These are phyloP conservation scores for Huntiella moniliformis DNA, from an alignment of 2,329 filamentous ascomycete genomes.

Conservation along the genomic window DNA sequence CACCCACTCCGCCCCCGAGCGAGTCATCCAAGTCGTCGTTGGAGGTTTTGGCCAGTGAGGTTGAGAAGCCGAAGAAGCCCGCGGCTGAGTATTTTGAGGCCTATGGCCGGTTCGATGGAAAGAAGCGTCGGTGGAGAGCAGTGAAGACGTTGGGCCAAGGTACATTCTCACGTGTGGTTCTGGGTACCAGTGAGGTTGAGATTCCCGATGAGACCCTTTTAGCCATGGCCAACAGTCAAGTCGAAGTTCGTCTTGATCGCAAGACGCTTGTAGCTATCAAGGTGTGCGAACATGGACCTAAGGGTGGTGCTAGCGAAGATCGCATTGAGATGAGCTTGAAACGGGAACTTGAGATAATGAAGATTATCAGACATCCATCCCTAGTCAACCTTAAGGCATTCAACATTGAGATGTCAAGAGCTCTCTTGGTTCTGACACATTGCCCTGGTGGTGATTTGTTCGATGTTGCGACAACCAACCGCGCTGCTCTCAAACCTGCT, in stretches of 20 bases:
- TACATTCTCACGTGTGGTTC: constrained; percentile 84
- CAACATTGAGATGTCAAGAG: constrained; percentile 64
- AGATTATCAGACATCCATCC: constrained; percentile 70
- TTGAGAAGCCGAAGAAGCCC: constrained; percentile 22
- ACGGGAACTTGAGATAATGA: constrained; percentile 87
- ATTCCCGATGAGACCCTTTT: constrained; percentile 23
- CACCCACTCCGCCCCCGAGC: constrained; percentile 67
- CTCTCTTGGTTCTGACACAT: constrained; percentile 74
- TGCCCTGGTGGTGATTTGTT: constrained; percentile 91
- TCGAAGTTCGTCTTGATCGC: constrained; percentile 28
- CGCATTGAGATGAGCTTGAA: constrained; percentile 86
- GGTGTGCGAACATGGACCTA: constrained; percentile 84
- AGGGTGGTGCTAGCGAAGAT: constrained; percentile 81
- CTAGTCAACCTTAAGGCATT: constrained; percentile 83
- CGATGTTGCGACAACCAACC: constrained; percentile 63
- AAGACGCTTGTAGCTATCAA: constrained; percentile 85
- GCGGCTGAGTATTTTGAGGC: constrained; percentile 51
- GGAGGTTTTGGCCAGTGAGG: constrained; percentile 23
- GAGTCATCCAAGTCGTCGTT: constrained; percentile 38
- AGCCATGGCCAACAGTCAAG: constrained; percentile 16
- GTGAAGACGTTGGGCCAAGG: constrained; percentile 72
- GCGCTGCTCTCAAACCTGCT: constrained; percentile 44
- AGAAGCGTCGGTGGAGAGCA: constrained; percentile 59
- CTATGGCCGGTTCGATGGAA: constrained; percentile 44
- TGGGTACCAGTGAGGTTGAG: constrained; percentile 62